phyloP scores from a whole-genome alignment of 495 filamentous ascomycete species.

The Hypomontagnella monticulosa region DNA sequence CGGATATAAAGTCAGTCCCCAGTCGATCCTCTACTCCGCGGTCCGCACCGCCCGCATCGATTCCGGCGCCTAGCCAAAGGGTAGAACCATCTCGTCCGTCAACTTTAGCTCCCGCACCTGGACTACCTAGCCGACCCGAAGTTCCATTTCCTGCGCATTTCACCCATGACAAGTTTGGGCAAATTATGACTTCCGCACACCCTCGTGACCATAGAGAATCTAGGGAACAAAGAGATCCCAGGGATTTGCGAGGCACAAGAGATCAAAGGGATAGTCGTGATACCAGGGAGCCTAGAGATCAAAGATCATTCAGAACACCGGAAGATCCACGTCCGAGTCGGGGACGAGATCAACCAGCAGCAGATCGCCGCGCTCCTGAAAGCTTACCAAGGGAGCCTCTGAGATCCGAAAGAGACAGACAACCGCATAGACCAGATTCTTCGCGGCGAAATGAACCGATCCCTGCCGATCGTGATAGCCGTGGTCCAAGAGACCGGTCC shows the following conservation, averaged over 20 bases:
- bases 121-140: slow-evolving; percentile 58
- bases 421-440: slow-evolving; percentile 48
- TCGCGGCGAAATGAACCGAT: slow-evolving; percentile 46
- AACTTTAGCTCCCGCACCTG: slow-evolving; percentile 51
- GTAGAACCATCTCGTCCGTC: slow-evolving; percentile 50
- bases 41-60: slow-evolving; percentile 18
- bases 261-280: slow-evolving; percentile 51
- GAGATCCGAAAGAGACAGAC: slow-evolving; percentile 45
- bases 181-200: slow-evolving; percentile 47
- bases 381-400: slow-evolving; percentile 37
- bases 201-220: slow-evolving; percentile 48
- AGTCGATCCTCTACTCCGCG: slow-evolving; percentile 44
- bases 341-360: slow-evolving; percentile 36
- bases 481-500: slow-evolving; percentile 49
- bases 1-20: slow-evolving; percentile 34
- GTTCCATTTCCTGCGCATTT: slow-evolving; percentile 52
- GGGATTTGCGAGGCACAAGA: slow-evolving; percentile 44
- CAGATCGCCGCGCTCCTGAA: slow-evolving; percentile 45
- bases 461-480: slow-evolving; percentile 51
- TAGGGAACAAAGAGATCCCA: slow-evolving; percentile 44
- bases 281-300: slow-evolving; percentile 48
- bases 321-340: slow-evolving; percentile 48
- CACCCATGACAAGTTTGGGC: slow-evolving; percentile 51
- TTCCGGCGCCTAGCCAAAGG: slow-evolving; percentile 17
- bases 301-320: slow-evolving; percentile 44